phyloP scores from a whole-genome alignment of 2,329 filamentous ascomycete species.

The Paracorniculantispora psalliotae region DNA sequence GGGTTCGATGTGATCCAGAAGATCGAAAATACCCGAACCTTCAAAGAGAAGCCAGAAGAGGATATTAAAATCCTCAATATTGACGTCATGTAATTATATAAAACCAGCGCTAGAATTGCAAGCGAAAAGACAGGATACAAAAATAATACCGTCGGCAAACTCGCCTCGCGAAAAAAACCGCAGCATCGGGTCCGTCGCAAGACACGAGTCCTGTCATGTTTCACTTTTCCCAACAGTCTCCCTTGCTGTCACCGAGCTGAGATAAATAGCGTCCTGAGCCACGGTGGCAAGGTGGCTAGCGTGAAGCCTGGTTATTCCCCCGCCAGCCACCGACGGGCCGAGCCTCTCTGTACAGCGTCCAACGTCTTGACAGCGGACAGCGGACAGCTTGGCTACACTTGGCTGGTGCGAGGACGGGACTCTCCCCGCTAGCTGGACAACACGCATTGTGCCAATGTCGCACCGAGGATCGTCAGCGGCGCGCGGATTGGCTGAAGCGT shows the following conservation, averaged over 20 bases:
- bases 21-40: conserved; percentile 86
- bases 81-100: conserved; percentile 44
- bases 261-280: conserved; percentile 12
- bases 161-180: conserved; percentile 8
- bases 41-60: conserved; percentile 90
- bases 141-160: conserved; percentile 7
- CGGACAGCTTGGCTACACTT: background rate
- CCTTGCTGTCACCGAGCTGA: conserved; percentile 12
- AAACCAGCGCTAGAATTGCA: background rate
- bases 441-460: conserved; percentile 2
- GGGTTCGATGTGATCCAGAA: conserved; percentile 92
- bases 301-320: conserved; percentile 9
- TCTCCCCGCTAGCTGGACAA: conserved; percentile 3
- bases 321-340: conserved; percentile 9
- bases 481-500: background rate
- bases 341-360: background rate
- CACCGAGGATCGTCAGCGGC: background rate
- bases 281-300: conserved; percentile 11
- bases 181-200: conserved; percentile 5
- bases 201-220: conserved; percentile 1
- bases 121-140: background rate
- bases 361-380: background rate
- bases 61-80: conserved; percentile 98
- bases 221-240: conserved; percentile 4
- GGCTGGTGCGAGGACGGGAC: background rate